These are phyloP conservation scores for Hypoxylon subgilvum DNA, from an alignment of 495 filamentous ascomycete species.

Conservation along the genomic window DNA sequence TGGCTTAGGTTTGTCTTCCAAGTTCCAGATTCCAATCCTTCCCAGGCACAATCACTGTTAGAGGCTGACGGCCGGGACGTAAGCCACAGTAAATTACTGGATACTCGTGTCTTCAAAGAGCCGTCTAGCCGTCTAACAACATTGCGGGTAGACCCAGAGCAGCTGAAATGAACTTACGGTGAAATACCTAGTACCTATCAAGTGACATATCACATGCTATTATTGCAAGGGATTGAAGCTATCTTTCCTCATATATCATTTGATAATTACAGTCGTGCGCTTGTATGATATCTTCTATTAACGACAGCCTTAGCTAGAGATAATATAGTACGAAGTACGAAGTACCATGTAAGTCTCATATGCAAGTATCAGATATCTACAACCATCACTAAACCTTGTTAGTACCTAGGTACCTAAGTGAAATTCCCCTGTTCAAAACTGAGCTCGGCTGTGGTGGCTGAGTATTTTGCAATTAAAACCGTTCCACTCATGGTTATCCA, in stretches of 20 bases:
- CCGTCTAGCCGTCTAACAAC: slow-evolving; percentile 8
- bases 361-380: too few species aligned
- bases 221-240: slow-evolving; percentile 1
- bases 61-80: background rate
- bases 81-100: background rate
- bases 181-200: background rate
- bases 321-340: too few species aligned
- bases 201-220: slow-evolving; percentile 8
- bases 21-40: background rate
- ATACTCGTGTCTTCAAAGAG: too few species aligned
- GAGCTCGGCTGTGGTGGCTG: slow-evolving; percentile 20
- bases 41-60: too few species aligned
- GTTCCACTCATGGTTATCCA: slow-evolving; percentile 25
- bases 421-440: too few species aligned
- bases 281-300: too few species aligned
- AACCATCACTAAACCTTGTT: too few species aligned
- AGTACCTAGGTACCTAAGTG: background rate
- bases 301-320: too few species aligned
- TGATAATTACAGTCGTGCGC: too few species aligned
- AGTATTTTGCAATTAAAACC: slow-evolving; percentile 26
- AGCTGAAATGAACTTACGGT: background rate
- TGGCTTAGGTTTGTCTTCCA: background rate
- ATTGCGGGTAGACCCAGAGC: background rate
- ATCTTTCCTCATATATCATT: too few species aligned
- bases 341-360: too few species aligned